A percentile compares a stretch with the other conserved stretches of the same genome.
These are phyloP conservation scores for Backusella tuberculispora DNA, from an alignment of 192 early-diverging fungal genomes.

Conservation along the genomic window DNA sequence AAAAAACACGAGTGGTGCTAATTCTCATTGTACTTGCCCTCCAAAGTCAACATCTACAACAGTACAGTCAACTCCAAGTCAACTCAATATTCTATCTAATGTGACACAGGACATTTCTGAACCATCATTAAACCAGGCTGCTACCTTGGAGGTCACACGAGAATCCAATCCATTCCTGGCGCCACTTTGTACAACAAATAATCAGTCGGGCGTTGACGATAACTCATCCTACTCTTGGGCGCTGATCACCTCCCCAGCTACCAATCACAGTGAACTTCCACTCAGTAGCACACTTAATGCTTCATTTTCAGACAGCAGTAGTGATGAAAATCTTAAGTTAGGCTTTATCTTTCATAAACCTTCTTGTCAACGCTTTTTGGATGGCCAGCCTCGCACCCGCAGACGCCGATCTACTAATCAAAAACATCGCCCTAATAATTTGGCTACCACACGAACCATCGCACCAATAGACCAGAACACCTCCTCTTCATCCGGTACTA, in stretches of 20 bases:
- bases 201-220: background rate
- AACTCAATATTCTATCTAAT: background rate
- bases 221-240: slow-evolving; percentile 19
- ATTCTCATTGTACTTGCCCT: slow-evolving; percentile 14
- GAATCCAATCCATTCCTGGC: slow-evolving; percentile 6
- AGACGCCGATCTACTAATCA: slow-evolving; percentile 19
- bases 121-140: background rate
- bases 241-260: slow-evolving; percentile 18
- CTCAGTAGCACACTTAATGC: background rate
- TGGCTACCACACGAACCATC: slow-evolving; percentile 2
- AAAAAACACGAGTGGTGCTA: slow-evolving; percentile 8
- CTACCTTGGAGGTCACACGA: slow-evolving; percentile 10
- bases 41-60: background rate
- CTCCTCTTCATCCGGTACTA: background rate
- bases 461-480: slow-evolving; percentile 9
- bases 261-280: background rate
- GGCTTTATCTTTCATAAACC: slow-evolving; percentile 24
- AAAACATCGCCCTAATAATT: background rate
- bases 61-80: background rate
- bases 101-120: background rate
- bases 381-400: slow-evolving; percentile 11
- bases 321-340: background rate
- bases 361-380: slow-evolving; percentile 11
- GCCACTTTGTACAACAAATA: slow-evolving; percentile 16
- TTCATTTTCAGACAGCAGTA: slow-evolving; percentile 4